A percentile compares a stretch with the other conserved stretches of the same genome.
phyloP scores from a whole-genome alignment of 495 filamentous ascomycete genomes.

The Xylaria grammica region DNA sequence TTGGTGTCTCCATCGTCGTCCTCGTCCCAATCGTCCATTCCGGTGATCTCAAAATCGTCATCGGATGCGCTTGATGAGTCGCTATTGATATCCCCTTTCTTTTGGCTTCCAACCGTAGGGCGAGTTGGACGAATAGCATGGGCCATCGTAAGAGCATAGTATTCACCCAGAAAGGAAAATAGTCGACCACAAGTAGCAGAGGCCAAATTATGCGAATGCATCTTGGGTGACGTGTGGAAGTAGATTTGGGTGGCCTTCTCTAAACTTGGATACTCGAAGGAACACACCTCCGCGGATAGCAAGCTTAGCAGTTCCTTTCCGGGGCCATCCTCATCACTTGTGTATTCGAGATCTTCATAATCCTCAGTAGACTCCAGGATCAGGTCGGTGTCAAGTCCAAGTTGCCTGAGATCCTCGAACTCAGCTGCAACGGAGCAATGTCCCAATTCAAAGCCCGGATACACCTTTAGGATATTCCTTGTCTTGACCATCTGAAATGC shows the following conservation, averaged over 20 bases:
- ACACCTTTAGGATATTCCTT: background rate
- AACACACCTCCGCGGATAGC: constrained; percentile 14
- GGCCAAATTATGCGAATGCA: background rate
- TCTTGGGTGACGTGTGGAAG: constrained; percentile 10
- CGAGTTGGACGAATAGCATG: constrained; percentile 7
- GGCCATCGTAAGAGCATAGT: constrained; percentile 8
- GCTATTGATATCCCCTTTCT: background rate
- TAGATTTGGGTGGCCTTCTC: background rate
- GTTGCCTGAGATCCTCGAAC: constrained; percentile 18
- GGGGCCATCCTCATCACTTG: constrained; percentile 20
- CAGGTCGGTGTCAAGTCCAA: constrained; percentile 18
- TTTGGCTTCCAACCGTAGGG: background rate
- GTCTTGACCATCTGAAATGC: constrained; percentile 13
- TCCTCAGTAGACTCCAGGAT: background rate
- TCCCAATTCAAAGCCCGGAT: constrained; percentile 17
- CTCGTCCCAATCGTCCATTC: constrained; percentile 15
- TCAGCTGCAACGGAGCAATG: constrained; percentile 18
- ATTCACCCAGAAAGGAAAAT: background rate
- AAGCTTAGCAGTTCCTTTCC: background rate
- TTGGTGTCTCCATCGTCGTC: constrained; percentile 1
- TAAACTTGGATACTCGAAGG: background rate
- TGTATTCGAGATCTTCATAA: background rate
- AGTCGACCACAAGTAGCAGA: constrained; percentile 13
- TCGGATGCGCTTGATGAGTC: constrained; percentile 13
- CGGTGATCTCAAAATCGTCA: constrained; percentile 19